These are phyloP conservation scores for Ramularia endophylla DNA, from an alignment of 2,329 filamentous ascomycete genomes.

Conservation along the genomic window DNA sequence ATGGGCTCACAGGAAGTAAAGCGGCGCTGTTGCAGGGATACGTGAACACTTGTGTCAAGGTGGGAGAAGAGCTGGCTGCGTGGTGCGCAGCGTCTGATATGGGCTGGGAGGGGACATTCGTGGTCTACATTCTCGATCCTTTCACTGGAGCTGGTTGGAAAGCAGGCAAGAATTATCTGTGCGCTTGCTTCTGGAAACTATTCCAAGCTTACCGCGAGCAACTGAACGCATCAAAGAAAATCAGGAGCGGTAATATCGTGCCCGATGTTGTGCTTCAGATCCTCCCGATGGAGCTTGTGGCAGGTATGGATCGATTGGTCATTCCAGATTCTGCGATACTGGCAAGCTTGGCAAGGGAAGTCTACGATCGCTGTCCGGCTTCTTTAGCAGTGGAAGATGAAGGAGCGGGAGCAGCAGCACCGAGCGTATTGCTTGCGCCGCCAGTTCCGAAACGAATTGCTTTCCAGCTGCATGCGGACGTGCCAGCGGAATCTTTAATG, in stretches of 20 bases:
- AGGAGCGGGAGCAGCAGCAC: conserved; percentile 44
- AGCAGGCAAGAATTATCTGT: conserved; percentile 53
- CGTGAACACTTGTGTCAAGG: conserved; percentile 17
- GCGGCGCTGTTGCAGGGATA: conserved; percentile 20
- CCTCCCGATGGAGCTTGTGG: conserved; percentile 62
- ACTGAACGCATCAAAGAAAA: conserved; percentile 56
- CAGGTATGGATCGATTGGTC: conserved; percentile 56
- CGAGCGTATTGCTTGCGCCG: conserved; percentile 67
- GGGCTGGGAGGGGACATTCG: conserved; percentile 48
- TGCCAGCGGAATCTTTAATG: conserved; percentile 62
- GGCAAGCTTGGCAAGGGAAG: conserved; percentile 54
- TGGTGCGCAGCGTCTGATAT: conserved; percentile 6
- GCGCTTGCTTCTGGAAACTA: conserved; percentile 66
- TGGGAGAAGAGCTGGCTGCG: conserved; percentile 24
- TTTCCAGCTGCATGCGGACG: conserved; percentile 63
- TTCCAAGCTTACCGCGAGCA: conserved; percentile 57
- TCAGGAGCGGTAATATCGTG: conserved; percentile 37
- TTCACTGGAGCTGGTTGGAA: conserved; percentile 34
- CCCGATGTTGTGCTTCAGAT: conserved; percentile 70
- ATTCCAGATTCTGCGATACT: conserved; percentile 58
- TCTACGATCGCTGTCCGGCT: conserved; percentile 67
- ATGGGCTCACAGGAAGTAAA: conserved; percentile 13
- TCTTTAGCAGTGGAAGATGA: conserved; percentile 25
- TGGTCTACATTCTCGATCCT: conserved; percentile 71
- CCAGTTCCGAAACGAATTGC: conserved; percentile 64